Percentiles rank a stretch among this genome's conserved stretches.
Evolutionary conservation across 2,329 filamentous ascomycete species (phyloP).

Genomic region (Neoarthrinium moseri): DNA sequence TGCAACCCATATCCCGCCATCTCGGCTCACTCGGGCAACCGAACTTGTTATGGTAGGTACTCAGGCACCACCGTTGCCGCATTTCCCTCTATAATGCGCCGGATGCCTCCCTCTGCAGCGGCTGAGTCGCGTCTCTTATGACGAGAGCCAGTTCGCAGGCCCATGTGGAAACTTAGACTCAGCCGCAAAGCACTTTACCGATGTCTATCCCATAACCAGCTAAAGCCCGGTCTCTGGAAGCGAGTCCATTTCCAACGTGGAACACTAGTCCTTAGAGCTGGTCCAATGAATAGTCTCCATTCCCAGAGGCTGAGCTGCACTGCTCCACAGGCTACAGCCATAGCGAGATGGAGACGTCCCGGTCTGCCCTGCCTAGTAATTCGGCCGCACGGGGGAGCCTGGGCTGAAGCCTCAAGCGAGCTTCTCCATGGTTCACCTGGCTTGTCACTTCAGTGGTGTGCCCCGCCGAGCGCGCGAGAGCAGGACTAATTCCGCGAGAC

Average conservation of each 20-base stretch:
- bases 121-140: too few species aligned
- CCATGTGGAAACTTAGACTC: constrained; percentile 1
- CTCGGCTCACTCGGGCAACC: too few species aligned
- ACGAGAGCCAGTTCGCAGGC: too few species aligned
- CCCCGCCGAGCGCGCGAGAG: too few species aligned
- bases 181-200: constrained; percentile 1
- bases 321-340: not conserved
- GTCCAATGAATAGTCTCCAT: not conserved
- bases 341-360: not conserved
- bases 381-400: not conserved
- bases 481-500: too few species aligned
- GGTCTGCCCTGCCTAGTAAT: not conserved
- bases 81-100: too few species aligned
- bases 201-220: not conserved
- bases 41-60: too few species aligned
- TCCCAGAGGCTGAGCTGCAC: not conserved
- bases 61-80: too few species aligned
- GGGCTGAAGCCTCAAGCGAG: not conserved
- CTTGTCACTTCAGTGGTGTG: not conserved
- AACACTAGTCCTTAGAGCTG: not conserved
- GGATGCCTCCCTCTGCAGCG: too few species aligned
- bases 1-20: too few species aligned
- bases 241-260: not conserved
- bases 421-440: too few species aligned
- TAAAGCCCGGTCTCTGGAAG: not conserved